Evolutionary conservation across 2,329 filamentous ascomycete genomes (phyloP).

Genomic region (Fusarium keratoplasticum): DNA sequence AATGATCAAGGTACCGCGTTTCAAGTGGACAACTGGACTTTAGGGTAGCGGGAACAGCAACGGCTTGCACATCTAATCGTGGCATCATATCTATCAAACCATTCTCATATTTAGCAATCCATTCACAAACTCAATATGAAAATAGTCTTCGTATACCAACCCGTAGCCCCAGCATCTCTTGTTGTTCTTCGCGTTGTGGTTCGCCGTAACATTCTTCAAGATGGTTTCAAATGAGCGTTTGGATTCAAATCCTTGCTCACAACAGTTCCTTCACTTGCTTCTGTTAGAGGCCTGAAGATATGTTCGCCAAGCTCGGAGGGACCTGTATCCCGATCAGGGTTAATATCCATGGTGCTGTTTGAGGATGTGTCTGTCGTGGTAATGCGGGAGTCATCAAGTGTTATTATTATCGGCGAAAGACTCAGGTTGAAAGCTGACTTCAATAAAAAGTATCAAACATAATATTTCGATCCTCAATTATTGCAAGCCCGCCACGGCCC

Average conservation of each 20-base stretch:
- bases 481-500: not conserved
- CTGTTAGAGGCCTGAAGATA: too few species aligned
- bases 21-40: conserved; percentile 16
- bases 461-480: not conserved
- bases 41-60: not conserved
- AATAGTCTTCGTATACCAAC: conserved; percentile 63
- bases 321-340: too few species aligned
- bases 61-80: not conserved
- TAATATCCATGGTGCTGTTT: too few species aligned
- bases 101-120: conserved; percentile 26
- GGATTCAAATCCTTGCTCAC: conserved; percentile 3
- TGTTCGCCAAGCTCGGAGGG: too few species aligned
- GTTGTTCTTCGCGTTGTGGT: conserved; percentile 47
- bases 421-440: not conserved
- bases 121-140: conserved; percentile 50
- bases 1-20: conserved; percentile 15
- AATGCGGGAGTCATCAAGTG: not conserved
- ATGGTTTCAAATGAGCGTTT: conserved; percentile 43
- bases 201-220: conserved; percentile 48
- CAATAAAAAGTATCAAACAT: not conserved
- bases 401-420: not conserved
- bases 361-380: conserved; percentile 5
- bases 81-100: not conserved
- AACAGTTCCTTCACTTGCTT: not conserved
- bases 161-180: conserved; percentile 52